phyloP scores from a whole-genome alignment of 2,329 filamentous ascomycete species.

The Fusarium guadeloupense region DNA sequence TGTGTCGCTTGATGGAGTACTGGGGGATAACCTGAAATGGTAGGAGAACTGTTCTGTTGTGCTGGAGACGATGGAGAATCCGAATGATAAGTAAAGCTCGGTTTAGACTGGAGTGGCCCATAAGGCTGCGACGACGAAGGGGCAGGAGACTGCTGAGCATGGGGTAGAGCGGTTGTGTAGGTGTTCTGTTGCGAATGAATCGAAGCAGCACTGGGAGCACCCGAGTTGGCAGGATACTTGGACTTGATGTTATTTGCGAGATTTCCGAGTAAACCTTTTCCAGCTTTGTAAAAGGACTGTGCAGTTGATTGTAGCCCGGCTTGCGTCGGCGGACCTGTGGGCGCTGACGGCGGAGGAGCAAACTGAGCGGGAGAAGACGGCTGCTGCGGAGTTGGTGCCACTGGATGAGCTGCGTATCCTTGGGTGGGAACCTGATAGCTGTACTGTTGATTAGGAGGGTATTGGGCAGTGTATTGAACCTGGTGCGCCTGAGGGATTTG shows the following conservation, averaged over 20 bases:
- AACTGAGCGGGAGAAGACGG: slow-evolving; percentile 15
- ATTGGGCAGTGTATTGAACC: neutral
- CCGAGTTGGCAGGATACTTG: slow-evolving; percentile 12
- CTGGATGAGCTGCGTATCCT: slow-evolving; percentile 15
- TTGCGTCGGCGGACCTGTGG: neutral
- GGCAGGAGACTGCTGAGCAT: neutral
- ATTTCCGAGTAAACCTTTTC: slow-evolving; percentile 21
- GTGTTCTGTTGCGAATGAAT: slow-evolving; percentile 6
- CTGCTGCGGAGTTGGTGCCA: slow-evolving; percentile 4
- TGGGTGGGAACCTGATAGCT: slow-evolving; percentile 11
- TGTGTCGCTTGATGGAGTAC: slow-evolving; percentile 6
- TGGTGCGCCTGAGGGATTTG: neutral
- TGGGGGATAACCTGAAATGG: neutral
- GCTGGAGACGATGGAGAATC: neutral
- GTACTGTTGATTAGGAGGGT: neutral
- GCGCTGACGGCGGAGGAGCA: slow-evolving; percentile 3
- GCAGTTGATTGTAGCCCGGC: slow-evolving; percentile 11
- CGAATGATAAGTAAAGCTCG: neutral
- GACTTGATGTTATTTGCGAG: slow-evolving; percentile 29
- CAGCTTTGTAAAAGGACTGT: slow-evolving; percentile 13
- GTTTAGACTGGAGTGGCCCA: neutral
- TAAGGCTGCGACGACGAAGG: neutral
- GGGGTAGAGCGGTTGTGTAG: slow-evolving; percentile 2
- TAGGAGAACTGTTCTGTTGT: slow-evolving; percentile 4
- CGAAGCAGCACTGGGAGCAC: neutral